Conservation (phyloP, 495 filamentous ascomycete genomes). For the Amorphotheca resinae region DNA sequence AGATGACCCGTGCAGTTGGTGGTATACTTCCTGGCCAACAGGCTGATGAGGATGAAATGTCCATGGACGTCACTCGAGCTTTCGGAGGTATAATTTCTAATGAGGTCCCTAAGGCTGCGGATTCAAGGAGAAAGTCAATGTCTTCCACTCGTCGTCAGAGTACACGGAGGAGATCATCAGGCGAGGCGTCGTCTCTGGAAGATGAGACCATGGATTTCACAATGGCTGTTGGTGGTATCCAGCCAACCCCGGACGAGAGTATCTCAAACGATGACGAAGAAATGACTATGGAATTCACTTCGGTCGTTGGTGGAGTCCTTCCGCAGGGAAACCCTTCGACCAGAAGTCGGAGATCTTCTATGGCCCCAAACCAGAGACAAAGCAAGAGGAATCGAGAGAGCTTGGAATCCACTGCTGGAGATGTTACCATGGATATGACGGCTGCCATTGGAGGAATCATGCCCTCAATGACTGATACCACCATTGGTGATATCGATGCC, state of each 20-base stretch:
- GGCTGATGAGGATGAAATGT: constrained; percentile 39
- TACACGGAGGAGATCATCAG: constrained; percentile 18
- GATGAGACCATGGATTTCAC: constrained; percentile 75
- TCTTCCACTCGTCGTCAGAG: constrained; percentile 18
- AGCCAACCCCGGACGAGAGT: constrained; percentile 20
- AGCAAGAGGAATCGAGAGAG: constrained; percentile 10
- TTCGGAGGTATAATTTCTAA: constrained; percentile 62
- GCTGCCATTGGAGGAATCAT: constrained; percentile 59
- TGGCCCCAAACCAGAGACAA: constrained; percentile 2
- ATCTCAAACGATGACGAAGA: constrained; percentile 40
- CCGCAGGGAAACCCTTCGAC: constrained; percentile 25
- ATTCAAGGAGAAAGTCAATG: constrained; percentile 10
- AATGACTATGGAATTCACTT: constrained; percentile 79
- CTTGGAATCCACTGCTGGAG: constrained; percentile 20
- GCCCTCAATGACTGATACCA: constrained; percentile 17
- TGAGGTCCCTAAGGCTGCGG: constrained; percentile 1
- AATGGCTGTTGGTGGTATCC: constrained; percentile 52
- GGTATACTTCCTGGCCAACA: constrained; percentile 49
- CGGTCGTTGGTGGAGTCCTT: constrained; percentile 67
- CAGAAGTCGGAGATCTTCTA: constrained; percentile 16
- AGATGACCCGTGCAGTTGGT: constrained; percentile 74
- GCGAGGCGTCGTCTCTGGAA: constrained; percentile 25
- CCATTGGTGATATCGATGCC: constrained; percentile 13
- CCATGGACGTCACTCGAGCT: constrained; percentile 75
- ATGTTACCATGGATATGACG: constrained; percentile 59